phyloP scores from a whole-genome alignment of 2,329 filamentous ascomycete genomes.

The Cladobotryum protrusum region DNA sequence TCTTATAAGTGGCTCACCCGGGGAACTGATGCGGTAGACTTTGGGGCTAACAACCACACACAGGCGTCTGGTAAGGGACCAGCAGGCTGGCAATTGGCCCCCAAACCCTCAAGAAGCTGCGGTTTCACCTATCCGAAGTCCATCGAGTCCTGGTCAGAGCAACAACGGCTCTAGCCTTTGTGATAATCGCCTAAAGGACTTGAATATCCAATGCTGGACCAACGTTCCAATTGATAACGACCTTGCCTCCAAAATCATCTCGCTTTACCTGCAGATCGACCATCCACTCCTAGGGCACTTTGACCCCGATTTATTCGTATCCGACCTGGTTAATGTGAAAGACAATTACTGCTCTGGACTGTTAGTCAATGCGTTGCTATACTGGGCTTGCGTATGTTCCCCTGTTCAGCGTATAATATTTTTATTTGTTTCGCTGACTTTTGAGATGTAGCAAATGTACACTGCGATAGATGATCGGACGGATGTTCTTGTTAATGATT shows the following conservation, averaged over 20 bases:
- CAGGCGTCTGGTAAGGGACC: too few species aligned
- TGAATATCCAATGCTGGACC: conserved; percentile 31
- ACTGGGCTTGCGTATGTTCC: conserved; percentile 27
- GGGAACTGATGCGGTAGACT: too few species aligned
- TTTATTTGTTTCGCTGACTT: too few species aligned
- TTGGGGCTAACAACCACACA: too few species aligned
- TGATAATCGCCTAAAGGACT: conserved; percentile 22
- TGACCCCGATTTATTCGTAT: conserved; percentile 28
- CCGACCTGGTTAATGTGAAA: conserved; percentile 24
- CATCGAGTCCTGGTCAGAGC: too few species aligned
- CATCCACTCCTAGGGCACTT: conserved; percentile 33
- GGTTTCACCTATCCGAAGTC: too few species aligned
- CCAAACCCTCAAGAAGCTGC: too few species aligned
- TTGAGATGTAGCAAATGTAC: conserved; percentile 28
- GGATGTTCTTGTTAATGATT: conserved; percentile 13
- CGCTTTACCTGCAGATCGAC: conserved; percentile 32
- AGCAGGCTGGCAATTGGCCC: too few species aligned
- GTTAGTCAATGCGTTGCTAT: conserved; percentile 30
- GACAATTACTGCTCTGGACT: conserved; percentile 24
- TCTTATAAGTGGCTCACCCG: neutral
- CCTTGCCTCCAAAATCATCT: conserved; percentile 28
- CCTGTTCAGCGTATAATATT: too few species aligned
- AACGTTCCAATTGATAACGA: conserved; percentile 23
- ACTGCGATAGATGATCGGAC: conserved; percentile 22
- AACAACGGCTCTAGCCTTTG: neutral